A percentile compares a stretch with the other conserved stretches of the same genome.
phyloP scores from a whole-genome alignment of 306 rosid species.

The Rosa rugosa region DNA sequence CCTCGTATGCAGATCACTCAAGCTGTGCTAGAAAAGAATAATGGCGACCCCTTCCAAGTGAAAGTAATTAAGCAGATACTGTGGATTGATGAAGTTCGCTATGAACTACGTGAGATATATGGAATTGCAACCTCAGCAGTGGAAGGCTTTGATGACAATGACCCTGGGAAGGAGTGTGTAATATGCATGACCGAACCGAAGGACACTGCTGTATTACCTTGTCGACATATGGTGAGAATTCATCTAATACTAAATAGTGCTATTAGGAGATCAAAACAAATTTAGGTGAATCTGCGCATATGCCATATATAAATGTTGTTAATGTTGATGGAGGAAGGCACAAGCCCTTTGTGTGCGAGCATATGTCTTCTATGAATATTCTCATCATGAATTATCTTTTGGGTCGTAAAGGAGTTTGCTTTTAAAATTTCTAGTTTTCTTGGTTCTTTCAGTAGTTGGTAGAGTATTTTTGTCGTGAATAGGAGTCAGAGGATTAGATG shows the following conservation, averaged over 20 bases:
- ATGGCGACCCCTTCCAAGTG: conserved; percentile 54
- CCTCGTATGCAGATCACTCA: conserved; percentile 76
- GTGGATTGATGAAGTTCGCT: conserved; percentile 76
- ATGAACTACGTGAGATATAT: conserved; percentile 77
- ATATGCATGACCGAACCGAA: conserved; percentile 94
- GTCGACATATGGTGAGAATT: conserved; percentile 84
- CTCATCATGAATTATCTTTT: background rate
- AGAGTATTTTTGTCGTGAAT: background rate
- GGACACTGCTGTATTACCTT: conserved; percentile 81
- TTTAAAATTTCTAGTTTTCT: conserved; percentile 8
- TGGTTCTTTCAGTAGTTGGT: background rate
- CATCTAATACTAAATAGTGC: conserved; percentile 16
- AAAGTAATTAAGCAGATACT: conserved; percentile 72
- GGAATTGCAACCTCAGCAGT: conserved; percentile 69
- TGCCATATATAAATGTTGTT: conserved; percentile 3
- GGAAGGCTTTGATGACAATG: conserved; percentile 57
- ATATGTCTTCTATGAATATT: background rate
- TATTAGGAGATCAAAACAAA: conserved; percentile 12
- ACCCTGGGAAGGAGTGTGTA: conserved; percentile 81
- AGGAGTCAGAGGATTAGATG: background rate
- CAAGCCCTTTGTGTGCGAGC: background rate
- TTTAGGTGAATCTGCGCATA: conserved; percentile 8
- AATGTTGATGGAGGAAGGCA: conserved; percentile 10
- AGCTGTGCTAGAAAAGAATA: conserved; percentile 70
- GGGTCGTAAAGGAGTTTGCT: conserved; percentile 18